These are phyloP conservation scores for Stephania japonica DNA, from an alignment of 164 flowering plant species.

Conservation along the genomic window DNA sequence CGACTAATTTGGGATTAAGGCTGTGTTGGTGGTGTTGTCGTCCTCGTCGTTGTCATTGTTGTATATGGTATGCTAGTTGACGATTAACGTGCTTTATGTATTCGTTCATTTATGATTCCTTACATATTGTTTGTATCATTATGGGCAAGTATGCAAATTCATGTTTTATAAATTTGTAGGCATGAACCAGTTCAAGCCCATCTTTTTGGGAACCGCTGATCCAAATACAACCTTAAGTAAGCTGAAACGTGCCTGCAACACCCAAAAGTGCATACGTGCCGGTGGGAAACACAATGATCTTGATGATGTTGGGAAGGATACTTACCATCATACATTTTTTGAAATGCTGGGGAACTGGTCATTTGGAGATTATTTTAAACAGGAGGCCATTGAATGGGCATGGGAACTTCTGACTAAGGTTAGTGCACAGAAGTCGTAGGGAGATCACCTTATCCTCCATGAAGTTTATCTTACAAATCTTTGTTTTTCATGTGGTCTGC, in stretches of 20 bases:
- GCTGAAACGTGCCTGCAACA: conserved; percentile 79
- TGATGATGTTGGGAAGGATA: conserved; percentile 97
- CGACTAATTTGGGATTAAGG: too few species aligned
- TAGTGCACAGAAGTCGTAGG: background rate
- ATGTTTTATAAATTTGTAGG: conserved; percentile 36
- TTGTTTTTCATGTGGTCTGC: too few species aligned
- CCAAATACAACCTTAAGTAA: conserved; percentile 76
- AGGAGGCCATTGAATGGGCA: conserved; percentile 86
- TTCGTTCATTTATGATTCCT: background rate
- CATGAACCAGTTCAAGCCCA: conserved; percentile 98
- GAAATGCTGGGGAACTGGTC: conserved; percentile 99
- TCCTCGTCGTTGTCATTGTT: too few species aligned
- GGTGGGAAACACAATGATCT: conserved; percentile 99
- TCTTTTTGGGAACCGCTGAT: conserved; percentile 80
- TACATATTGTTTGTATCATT: background rate
- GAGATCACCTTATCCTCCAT: too few species aligned
- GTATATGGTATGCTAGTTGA: background rate
- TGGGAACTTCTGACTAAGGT: conserved; percentile 95
- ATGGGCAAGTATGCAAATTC: background rate
- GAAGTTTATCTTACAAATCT: too few species aligned
- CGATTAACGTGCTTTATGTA: background rate
- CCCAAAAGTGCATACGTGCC: conserved; percentile 96
- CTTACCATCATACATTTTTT: conserved; percentile 97
- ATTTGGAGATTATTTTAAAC: conserved; percentile 92
- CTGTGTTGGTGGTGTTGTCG: too few species aligned